A percentile compares a stretch with the other conserved stretches of the same genome.
Conservation (phyloP, 164 flowering plant genomes). For the Berberis vulgaris region DNA sequence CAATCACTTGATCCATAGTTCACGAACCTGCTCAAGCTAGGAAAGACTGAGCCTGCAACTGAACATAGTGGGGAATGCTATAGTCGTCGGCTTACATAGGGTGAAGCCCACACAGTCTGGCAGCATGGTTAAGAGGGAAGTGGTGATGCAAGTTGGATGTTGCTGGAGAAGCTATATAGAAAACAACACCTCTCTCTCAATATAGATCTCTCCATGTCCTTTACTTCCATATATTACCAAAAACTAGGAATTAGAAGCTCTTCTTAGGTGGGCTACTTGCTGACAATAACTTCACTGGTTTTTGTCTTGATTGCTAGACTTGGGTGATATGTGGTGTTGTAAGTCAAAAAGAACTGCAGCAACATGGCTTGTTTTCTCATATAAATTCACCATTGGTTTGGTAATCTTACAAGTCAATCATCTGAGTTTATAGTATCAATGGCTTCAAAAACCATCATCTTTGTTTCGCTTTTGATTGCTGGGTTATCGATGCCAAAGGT, state of each 20-base stretch:
- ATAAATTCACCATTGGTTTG: conserved; percentile 8
- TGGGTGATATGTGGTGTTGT: neutral
- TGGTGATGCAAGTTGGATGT: conserved; percentile 10
- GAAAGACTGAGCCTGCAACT: too few relatives aligned
- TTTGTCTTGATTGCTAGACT: neutral
- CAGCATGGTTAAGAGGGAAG: conserved; percentile 8
- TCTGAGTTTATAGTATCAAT: conserved; percentile 4
- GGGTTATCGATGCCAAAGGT: conserved; percentile 24
- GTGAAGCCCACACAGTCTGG: conserved; percentile 8
- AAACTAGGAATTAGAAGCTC: neutral
- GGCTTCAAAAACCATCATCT: conserved; percentile 29
- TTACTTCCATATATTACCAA: neutral
- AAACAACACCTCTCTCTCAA: neutral
- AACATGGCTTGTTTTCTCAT: conserved; percentile 7
- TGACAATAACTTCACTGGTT: conserved; percentile 2
- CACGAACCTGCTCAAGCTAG: too few relatives aligned
- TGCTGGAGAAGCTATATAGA: conserved; percentile 3
- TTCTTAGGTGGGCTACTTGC: neutral
- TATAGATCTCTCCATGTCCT: too few relatives aligned
- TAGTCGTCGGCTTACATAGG: neutral
- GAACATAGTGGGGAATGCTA: too few relatives aligned
- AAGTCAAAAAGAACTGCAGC: conserved; percentile 11
- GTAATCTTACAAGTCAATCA: neutral
- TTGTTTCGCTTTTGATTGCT: conserved; percentile 23
- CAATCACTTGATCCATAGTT: too few relatives aligned